Conservation (phyloP, 768 basidiomycete species). For the Auricularia sp. region DNA sequence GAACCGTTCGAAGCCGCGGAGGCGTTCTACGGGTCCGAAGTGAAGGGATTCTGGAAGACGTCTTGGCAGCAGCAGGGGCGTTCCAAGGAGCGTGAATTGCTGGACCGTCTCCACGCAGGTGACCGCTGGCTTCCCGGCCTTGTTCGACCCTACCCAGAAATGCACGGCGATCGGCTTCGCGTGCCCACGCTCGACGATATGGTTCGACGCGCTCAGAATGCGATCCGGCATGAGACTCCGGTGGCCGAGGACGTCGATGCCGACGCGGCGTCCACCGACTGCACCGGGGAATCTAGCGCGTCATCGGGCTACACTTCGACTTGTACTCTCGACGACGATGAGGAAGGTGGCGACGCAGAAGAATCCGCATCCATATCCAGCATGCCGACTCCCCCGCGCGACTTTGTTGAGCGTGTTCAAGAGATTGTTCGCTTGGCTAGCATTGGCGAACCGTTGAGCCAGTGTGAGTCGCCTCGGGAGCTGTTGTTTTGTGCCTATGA, state of each 20-base stretch:
- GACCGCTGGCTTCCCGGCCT: neutral
- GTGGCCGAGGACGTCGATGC: too few relatives aligned
- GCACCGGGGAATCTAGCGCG: too few relatives aligned
- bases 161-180: too few relatives aligned
- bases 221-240: too few relatives aligned
- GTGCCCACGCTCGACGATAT: too few relatives aligned
- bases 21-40: neutral
- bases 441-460: neutral
- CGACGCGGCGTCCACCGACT: too few relatives aligned
- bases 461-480: too few relatives aligned
- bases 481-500: too few relatives aligned
- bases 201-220: too few relatives aligned
- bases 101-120: neutral
- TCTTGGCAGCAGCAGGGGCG: neutral
- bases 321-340: neutral
- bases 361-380: neutral
- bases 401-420: too few relatives aligned
- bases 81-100: neutral
- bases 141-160: neutral
- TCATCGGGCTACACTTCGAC: neutral
- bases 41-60: neutral
- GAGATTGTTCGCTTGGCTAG: neutral
- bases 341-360: neutral
- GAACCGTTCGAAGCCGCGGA: neutral
- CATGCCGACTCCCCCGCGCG: too few relatives aligned